These are phyloP conservation scores for Macrolepiota dolichaula DNA, from an alignment of 768 basidiomycete genomes.

Conservation along the genomic window DNA sequence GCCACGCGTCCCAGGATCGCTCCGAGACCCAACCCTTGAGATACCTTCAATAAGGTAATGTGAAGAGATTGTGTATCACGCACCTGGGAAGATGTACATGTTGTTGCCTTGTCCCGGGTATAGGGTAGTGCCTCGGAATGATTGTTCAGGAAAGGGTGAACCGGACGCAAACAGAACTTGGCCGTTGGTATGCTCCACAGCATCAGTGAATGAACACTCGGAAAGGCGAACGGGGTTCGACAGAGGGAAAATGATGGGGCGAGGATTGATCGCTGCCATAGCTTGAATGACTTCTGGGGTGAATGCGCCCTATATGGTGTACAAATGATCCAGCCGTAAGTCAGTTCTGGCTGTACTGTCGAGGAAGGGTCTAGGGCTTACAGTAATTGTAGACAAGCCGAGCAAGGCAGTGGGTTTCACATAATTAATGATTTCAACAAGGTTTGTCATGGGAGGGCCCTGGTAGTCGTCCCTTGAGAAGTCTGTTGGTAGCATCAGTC, in stretches of 20 bases:
- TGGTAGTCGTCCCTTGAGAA: constrained; percentile 81
- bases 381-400: constrained; percentile 83
- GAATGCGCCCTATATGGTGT: constrained; percentile 60
- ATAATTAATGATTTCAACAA: constrained; percentile 74
- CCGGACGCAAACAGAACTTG: constrained; percentile 84
- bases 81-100: constrained; percentile 82
- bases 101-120: constrained; percentile 93
- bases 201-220: constrained; percentile 78
- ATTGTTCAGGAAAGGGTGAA: constrained; percentile 73
- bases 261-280: constrained; percentile 77
- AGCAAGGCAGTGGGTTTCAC: constrained; percentile 88
- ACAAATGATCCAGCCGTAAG: neutral
- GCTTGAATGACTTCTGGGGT: constrained; percentile 61
- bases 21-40: constrained; percentile 70
- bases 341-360: neutral
- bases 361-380: constrained; percentile 20
- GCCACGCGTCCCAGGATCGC: constrained; percentile 68
- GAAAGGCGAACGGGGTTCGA: constrained; percentile 85
- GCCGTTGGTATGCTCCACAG: constrained; percentile 69
- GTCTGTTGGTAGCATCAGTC: constrained; percentile 36
- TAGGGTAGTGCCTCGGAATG: constrained; percentile 50
- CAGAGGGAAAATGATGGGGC: constrained; percentile 90
- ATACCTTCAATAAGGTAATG: constrained; percentile 16
- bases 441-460: constrained; percentile 70
- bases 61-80: constrained; percentile 11